phyloP scores from a whole-genome alignment of 352 stramenopile genomes.

The Globisporangium spinosum region DNA sequence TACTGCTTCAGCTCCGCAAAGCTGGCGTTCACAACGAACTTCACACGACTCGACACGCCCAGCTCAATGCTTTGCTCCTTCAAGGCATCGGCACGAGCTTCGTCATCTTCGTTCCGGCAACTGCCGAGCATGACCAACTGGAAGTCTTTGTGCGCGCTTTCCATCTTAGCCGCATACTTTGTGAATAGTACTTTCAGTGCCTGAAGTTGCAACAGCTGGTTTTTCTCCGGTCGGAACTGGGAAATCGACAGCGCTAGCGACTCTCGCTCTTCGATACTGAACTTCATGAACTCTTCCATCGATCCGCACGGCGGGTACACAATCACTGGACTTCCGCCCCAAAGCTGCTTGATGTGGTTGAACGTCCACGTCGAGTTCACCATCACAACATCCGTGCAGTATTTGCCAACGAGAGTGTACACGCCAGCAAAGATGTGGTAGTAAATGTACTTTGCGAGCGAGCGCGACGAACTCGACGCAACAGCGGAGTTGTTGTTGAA shows the following conservation, averaged over 20 bases:
- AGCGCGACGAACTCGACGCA: constrained; percentile 71
- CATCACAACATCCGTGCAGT: constrained; percentile 89
- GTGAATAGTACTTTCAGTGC: constrained; percentile 73
- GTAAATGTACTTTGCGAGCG: constrained; percentile 92
- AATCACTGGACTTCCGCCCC: constrained; percentile 70
- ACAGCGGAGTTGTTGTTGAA: constrained; percentile 95
- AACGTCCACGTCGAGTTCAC: constrained; percentile 99
- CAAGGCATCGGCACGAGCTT: constrained; percentile 85
- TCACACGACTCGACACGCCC: constrained; percentile 74
- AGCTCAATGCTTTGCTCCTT: constrained; percentile 74
- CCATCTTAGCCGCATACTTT: constrained; percentile 43
- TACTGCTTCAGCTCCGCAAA: constrained; percentile 91
- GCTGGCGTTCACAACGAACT: constrained; percentile 95
- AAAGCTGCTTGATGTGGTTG: constrained; percentile 93
- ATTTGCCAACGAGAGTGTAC: constrained; percentile 90
- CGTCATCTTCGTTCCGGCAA: constrained; percentile 93
- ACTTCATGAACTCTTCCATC: constrained; percentile 70
- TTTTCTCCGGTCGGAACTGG: constrained; percentile 99
- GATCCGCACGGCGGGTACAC: constrained; percentile 96
- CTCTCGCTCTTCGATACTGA: constrained; percentile 55
- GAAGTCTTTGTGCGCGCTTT: constrained; percentile 53
- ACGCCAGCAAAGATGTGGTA: constrained; percentile 93
- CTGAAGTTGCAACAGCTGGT: constrained; percentile 94
- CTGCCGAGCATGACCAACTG: constrained; percentile 95
- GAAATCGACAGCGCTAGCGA: constrained; percentile 92